phyloP scores from a whole-genome alignment of 371 early-diverging fungal genomes.

The Syncephalastrum monosporum region DNA sequence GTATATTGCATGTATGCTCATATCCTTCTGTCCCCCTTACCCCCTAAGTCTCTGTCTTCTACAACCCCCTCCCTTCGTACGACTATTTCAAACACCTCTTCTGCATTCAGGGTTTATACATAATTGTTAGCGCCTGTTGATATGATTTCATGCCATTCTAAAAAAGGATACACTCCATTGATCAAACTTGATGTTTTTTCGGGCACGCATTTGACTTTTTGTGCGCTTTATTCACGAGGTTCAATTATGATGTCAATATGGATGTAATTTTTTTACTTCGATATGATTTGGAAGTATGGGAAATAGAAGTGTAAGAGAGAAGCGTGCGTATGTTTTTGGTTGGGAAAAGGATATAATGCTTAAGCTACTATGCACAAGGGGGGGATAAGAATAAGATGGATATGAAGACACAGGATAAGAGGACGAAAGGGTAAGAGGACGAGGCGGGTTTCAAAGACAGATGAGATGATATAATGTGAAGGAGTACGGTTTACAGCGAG shows the following conservation, averaged over 20 bases:
- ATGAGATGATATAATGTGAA: not conserved
- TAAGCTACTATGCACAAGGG: not conserved
- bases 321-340: too few species aligned
- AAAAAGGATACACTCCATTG: not conserved
- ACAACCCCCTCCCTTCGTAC: not conserved
- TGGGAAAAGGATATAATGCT: constrained; percentile 3
- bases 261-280: not conserved
- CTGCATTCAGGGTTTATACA: not conserved
- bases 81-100: constrained; percentile 1
- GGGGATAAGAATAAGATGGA: constrained; percentile 1
- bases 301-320: not conserved
- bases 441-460: not conserved
- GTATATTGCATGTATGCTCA: not conserved
- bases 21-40: not conserved
- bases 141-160: not conserved
- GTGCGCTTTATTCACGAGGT: not conserved
- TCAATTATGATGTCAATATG: not conserved
- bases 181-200: not conserved
- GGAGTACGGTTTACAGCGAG: constrained; percentile 31
- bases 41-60: not conserved
- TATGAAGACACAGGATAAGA: constrained; percentile 3
- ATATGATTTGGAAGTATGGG: not conserved
- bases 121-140: not conserved
- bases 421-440: not conserved
- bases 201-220: not conserved